Conservation (phyloP, 139 green algal genomes). For the Chlorella sp. region DNA sequence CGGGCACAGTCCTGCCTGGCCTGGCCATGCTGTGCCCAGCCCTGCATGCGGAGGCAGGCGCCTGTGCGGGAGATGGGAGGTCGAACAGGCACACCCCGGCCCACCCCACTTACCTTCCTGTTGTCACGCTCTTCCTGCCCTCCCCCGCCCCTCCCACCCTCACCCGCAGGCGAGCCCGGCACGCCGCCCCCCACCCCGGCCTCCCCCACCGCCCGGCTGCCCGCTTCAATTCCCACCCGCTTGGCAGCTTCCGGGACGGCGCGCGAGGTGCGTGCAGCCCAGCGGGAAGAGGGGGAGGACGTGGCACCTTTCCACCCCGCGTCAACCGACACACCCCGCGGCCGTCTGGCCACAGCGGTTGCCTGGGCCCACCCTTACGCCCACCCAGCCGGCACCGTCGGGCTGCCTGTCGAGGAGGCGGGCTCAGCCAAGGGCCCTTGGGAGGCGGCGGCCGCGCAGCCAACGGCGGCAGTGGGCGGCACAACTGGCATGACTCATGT, state of each 20-base stretch:
- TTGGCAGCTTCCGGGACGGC: not conserved
- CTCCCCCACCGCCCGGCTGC: too few relatives aligned
- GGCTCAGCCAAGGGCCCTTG: not conserved
- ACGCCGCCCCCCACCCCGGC: too few relatives aligned
- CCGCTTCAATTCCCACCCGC: too few relatives aligned
- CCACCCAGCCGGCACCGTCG: not conserved
- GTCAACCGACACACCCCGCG: not conserved
- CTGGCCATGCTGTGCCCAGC: too few relatives aligned
- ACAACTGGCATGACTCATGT: not conserved
- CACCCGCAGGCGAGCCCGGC: too few relatives aligned
- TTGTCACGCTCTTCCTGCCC: too few relatives aligned
- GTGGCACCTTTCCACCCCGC: not conserved
- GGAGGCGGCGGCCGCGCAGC: not conserved
- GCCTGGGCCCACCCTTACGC: not conserved
- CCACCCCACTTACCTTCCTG: too few relatives aligned
- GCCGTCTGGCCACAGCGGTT: not conserved
- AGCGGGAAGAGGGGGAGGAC: not conserved
- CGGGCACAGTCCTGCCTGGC: too few relatives aligned
- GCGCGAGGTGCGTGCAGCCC: not conserved
- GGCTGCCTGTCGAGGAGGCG: not conserved
- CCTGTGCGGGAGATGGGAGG: too few relatives aligned
- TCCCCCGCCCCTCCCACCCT: too few relatives aligned
- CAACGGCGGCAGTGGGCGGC: slow-evolving; percentile 5
- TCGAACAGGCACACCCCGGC: too few relatives aligned
- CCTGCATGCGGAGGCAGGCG: too few relatives aligned